Evolutionary conservation across 2,329 filamentous ascomycete genomes (phyloP).

Genomic region (Colletotrichum horii): DNA sequence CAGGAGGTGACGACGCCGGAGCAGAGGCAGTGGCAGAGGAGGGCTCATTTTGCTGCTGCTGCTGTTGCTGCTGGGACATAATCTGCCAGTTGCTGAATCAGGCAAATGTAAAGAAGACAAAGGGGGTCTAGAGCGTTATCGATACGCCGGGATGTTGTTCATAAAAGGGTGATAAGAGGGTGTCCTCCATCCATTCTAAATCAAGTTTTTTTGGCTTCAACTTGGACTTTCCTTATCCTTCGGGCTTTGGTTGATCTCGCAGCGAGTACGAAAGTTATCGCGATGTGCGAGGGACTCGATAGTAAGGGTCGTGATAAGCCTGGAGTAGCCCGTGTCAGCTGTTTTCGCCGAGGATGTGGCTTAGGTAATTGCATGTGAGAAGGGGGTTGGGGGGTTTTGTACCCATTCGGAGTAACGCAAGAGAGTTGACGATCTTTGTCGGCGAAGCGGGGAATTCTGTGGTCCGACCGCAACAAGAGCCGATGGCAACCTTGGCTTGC

Average conservation of each 20-base stretch:
- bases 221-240: background rate
- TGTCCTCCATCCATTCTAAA: background rate
- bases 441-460: background rate
- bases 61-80: background rate
- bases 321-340: background rate
- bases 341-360: slow-evolving; percentile 10
- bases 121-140: background rate
- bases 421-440: background rate
- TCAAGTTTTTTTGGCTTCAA: background rate
- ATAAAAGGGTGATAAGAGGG: background rate
- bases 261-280: background rate
- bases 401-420: background rate
- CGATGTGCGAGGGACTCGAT: background rate
- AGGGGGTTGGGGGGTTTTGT: background rate
- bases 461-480: background rate
- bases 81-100: background rate
- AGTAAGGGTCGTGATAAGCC: background rate
- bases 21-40: background rate
- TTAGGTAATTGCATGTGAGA: slow-evolving; percentile 20
- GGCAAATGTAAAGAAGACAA: background rate
- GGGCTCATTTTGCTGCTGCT: background rate
- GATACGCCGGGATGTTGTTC: background rate
- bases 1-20: background rate
- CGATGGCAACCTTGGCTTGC: background rate
- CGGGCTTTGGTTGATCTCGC: background rate